A percentile compares a stretch with the other conserved stretches of the same genome.
These are phyloP conservation scores for Saccharomyces pastorianus DNA, from an alignment of 1,139 yeast genomes.

Conservation along the genomic window DNA sequence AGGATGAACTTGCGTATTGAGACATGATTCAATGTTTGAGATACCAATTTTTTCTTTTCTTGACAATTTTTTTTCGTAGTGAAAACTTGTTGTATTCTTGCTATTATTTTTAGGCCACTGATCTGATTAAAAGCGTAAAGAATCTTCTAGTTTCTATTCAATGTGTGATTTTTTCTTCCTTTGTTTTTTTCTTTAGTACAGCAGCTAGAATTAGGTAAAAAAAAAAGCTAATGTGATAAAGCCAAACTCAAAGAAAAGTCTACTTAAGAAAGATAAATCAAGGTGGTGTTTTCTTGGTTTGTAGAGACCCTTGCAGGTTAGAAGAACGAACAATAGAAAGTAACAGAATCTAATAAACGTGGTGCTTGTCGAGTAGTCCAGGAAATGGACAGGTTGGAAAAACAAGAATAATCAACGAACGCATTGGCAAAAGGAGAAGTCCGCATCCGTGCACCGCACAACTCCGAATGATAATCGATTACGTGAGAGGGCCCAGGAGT, in stretches of 20 bases:
- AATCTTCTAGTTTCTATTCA: neutral
- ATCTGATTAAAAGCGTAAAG: neutral
- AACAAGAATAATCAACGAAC: neutral
- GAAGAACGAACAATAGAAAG: neutral
- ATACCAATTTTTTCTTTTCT: neutral
- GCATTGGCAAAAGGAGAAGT: neutral
- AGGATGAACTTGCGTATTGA: slow-evolving; percentile 28
- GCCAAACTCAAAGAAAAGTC: neutral
- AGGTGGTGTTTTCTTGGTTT: neutral
- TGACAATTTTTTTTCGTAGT: neutral
- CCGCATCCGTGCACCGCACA: slow-evolving; percentile 1
- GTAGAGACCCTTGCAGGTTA: neutral
- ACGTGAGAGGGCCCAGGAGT: neutral
- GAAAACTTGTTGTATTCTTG: neutral
- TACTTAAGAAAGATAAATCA: neutral
- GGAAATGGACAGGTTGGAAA: neutral
- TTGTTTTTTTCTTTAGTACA: neutral
- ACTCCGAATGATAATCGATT: neutral
- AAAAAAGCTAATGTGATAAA: neutral
- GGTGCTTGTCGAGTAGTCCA: neutral
- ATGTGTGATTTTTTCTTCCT: neutral
- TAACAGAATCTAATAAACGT: neutral
- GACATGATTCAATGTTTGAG: slow-evolving; percentile 15
- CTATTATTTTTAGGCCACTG: neutral
- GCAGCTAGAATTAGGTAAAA: neutral